Conservation (phyloP, 768 basidiomycete species). For the Trametes meyenii region DNA sequence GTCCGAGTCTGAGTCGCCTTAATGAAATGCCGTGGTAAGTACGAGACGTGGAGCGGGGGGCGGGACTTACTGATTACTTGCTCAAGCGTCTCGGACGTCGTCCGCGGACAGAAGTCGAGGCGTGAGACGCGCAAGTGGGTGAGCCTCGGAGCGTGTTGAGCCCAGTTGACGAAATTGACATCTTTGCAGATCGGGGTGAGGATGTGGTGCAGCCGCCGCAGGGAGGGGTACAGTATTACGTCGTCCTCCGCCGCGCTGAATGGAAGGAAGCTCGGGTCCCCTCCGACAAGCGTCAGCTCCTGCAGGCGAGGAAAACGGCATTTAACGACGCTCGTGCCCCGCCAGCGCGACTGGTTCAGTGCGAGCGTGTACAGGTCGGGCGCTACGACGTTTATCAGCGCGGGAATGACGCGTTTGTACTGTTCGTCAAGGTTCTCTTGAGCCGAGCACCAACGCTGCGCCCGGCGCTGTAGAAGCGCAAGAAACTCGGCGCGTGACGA, state of each 20-base stretch:
- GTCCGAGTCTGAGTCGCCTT: not conserved
- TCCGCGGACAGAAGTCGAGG: slow-evolving; percentile 4
- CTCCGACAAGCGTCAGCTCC: slow-evolving; percentile 19
- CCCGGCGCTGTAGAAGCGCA: slow-evolving; percentile 5
- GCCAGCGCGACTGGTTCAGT: slow-evolving; percentile 17
- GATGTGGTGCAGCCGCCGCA: slow-evolving; percentile 19
- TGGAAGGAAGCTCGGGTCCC: slow-evolving; percentile 16
- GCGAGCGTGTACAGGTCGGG: slow-evolving; percentile 15
- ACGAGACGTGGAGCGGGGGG: not conserved
- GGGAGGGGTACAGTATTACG: slow-evolving; percentile 7
- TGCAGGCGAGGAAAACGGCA: slow-evolving; percentile 16
- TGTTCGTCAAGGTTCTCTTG: slow-evolving; percentile 20
- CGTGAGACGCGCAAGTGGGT: slow-evolving; percentile 20
- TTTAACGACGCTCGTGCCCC: slow-evolving; percentile 4
- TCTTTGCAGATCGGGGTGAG: slow-evolving; percentile 8
- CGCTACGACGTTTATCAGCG: slow-evolving; percentile 15
- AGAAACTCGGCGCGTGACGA: slow-evolving; percentile 18
- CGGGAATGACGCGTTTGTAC: slow-evolving; percentile 22
- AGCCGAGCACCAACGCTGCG: slow-evolving; percentile 13
- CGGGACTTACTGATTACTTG: not conserved
- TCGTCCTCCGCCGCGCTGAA: slow-evolving; percentile 1
- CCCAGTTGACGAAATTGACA: slow-evolving; percentile 17
- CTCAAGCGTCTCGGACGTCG: not conserved
- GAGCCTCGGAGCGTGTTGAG: slow-evolving; percentile 12
- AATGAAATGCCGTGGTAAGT: not conserved